Percentiles rank a stretch among this genome's conserved stretches.
Evolutionary conservation across 306 rosid species (phyloP).

Genomic region (Cucurbita maxima): DNA sequence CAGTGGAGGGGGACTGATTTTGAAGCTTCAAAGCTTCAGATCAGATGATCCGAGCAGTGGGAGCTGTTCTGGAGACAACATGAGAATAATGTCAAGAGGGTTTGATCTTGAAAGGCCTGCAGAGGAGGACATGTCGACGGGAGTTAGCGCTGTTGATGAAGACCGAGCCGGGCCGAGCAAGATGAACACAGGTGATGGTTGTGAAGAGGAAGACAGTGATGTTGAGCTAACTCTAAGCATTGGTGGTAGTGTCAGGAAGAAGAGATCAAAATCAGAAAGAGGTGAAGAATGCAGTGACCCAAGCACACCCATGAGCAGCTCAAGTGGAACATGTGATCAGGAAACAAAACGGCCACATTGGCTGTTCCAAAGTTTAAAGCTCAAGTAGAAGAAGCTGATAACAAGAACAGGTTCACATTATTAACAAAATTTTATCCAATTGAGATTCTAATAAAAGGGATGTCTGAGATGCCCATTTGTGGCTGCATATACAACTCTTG

Average conservation of each 20-base stretch:
- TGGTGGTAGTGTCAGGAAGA: conserved; percentile 50
- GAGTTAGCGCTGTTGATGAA: conserved; percentile 21
- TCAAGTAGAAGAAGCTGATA: conserved; percentile 4
- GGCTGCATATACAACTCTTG: not conserved
- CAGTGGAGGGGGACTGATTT: conserved; percentile 15
- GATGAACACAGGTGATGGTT: conserved; percentile 20
- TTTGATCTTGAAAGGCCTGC: conserved; percentile 69
- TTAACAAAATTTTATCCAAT: not conserved
- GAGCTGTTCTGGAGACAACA: conserved; percentile 56
- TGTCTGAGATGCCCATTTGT: not conserved
- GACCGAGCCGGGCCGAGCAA: conserved; percentile 40
- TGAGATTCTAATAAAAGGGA: not conserved
- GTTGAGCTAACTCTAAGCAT: conserved; percentile 85
- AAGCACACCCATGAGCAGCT: conserved; percentile 56
- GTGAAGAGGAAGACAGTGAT: conserved; percentile 51
- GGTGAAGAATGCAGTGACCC: conserved; percentile 59
- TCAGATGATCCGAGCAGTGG: conserved; percentile 41
- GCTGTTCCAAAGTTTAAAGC: conserved; percentile 65
- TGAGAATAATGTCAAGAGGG: conserved; percentile 34
- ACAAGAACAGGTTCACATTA: not conserved
- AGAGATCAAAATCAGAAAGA: conserved; percentile 46
- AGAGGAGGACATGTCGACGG: conserved; percentile 29
- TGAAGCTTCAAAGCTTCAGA: conserved; percentile 28
- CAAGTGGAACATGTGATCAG: conserved; percentile 55
- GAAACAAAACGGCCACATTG: conserved; percentile 58